phyloP scores from a whole-genome alignment of 768 basidiomycete species.

The Phaeolepiota aurea region DNA sequence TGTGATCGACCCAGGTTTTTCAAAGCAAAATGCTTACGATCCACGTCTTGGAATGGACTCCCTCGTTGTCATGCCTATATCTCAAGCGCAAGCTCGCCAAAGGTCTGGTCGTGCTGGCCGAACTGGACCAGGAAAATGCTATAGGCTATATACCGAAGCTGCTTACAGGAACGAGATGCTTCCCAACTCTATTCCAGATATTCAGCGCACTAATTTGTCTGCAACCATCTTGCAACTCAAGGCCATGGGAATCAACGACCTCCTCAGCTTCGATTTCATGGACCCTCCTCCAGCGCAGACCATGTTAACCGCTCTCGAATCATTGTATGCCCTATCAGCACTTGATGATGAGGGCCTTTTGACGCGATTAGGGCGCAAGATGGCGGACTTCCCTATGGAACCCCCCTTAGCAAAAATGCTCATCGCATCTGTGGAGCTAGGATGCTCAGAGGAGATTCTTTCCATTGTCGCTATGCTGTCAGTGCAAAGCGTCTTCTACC shows the following conservation, averaged over 20 bases:
- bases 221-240: slow-evolving; percentile 92
- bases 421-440: slow-evolving; percentile 93
- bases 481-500: slow-evolving; percentile 93
- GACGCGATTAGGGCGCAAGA: slow-evolving; percentile 92
- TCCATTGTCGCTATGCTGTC: slow-evolving; percentile 97
- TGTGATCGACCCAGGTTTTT: slow-evolving; percentile 96
- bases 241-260: slow-evolving; percentile 98
- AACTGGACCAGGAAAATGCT: slow-evolving; percentile 97
- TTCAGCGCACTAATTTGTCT: slow-evolving; percentile 90
- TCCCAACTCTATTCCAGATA: slow-evolving; percentile 95
- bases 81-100: slow-evolving; percentile 95
- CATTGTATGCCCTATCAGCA: slow-evolving; percentile 90
- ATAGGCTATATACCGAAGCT: slow-evolving; percentile 95
- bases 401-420: slow-evolving; percentile 96
- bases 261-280: slow-evolving; percentile 99
- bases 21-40: slow-evolving; percentile 98
- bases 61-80: slow-evolving; percentile 96
- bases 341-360: slow-evolving; percentile 94
- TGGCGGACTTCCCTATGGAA: slow-evolving; percentile 99
- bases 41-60: slow-evolving; percentile 98
- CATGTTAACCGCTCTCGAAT: slow-evolving; percentile 92
- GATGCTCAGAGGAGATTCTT: slow-evolving; percentile 96
- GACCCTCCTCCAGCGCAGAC: slow-evolving; percentile 96
- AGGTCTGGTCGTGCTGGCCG: slow-evolving; percentile 94
- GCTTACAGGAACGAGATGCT: slow-evolving; percentile 99